phyloP scores from a whole-genome alignment of 768 basidiomycete genomes.

The Auriscalpium microsporum region DNA sequence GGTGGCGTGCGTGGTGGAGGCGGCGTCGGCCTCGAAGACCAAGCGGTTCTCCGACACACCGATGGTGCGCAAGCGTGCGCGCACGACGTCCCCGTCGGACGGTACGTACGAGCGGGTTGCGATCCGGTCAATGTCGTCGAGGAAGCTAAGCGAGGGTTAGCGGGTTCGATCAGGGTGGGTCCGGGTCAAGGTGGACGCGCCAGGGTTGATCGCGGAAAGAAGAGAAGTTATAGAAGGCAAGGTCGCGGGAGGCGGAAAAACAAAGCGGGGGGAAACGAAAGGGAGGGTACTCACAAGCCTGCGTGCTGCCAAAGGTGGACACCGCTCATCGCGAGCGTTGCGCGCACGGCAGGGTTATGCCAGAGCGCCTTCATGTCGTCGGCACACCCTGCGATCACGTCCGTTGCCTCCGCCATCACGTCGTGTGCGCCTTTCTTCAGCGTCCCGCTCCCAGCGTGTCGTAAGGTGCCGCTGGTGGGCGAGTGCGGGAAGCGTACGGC shows the following conservation, averaged over 20 bases:
- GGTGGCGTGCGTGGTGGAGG: not conserved
- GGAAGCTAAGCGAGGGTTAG: constrained; percentile 38
- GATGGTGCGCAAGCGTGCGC: constrained; percentile 63
- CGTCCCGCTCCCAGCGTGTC: not conserved
- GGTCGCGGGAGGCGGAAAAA: too few relatives aligned
- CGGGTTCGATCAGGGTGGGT: too few relatives aligned
- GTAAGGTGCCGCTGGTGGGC: too few relatives aligned
- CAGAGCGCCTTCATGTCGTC: constrained; percentile 60
- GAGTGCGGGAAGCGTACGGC: not conserved
- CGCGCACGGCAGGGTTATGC: constrained; percentile 46
- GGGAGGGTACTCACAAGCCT: constrained; percentile 48
- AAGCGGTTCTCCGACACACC: constrained; percentile 69
- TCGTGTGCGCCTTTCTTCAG: constrained; percentile 11
- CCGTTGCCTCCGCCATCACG: constrained; percentile 34
- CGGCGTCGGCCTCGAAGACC: constrained; percentile 35
- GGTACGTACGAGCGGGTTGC: constrained; percentile 48
- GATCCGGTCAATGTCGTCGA: constrained; percentile 61
- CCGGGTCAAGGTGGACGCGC: too few relatives aligned
- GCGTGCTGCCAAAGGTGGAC: constrained; percentile 51
- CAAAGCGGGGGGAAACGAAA: not conserved
- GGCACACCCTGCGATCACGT: constrained; percentile 48
- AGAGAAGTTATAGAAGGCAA: too few relatives aligned
- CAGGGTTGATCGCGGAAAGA: too few relatives aligned
- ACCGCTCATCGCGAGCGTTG: constrained; percentile 40
- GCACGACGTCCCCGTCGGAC: constrained; percentile 62